Evolutionary conservation across 345 rosid species (phyloP), one percentile per base, ranked within the genome.

Genomic region (Bretschneidera sinensis): DNA sequence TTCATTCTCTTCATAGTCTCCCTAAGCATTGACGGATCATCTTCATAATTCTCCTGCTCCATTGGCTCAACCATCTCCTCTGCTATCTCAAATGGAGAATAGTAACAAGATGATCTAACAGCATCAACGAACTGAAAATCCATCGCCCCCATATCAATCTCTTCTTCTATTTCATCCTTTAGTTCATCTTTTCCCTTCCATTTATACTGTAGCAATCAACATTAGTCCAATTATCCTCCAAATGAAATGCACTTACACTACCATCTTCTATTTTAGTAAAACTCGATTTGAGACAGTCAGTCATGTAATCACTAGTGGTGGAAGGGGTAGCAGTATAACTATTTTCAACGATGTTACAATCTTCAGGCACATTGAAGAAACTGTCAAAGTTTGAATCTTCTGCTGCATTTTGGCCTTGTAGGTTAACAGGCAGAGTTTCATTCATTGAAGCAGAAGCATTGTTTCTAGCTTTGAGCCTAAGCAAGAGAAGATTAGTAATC

Each of bases 401-500:
- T 19, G 28, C 51, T 43, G 34, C 39, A 21, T 52, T 25, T 0
- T 49, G 34, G 48, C 66, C 66, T 43, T 55, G 70, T 43, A 0
- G 68, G 75, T 66, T 65, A 63, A 51, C 67, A 31, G 62, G 50
- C 43, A 21, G n/a, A n/a, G n/a, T n/a, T n/a, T n/a, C n/a, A n/a
- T n/a, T n/a, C 25, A 52, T 64, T 48, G 51, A 74, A 64, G 62
- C 71, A 63, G 25, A 43, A 28, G 33, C 35, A 21, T 52, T 33
- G 0, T 49, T 33, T 52, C 66, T 39, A 0, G 68, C 76, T 66
- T 68, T 68, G 54, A 81, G 78, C 54, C 82, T 62, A 14, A 52
- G 71, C 55, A 78, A 66, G 51, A 78, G 67, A 53, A 75, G 75
- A 55, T 77, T 70, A 51, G 62, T 59, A n/a, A 78, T 78, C 51